Evolutionary conservation across 2,329 filamentous ascomycete genomes (phyloP), one percentile per base, ranked within the genome.

Genomic region (Fusarium ramigenum): DNA sequence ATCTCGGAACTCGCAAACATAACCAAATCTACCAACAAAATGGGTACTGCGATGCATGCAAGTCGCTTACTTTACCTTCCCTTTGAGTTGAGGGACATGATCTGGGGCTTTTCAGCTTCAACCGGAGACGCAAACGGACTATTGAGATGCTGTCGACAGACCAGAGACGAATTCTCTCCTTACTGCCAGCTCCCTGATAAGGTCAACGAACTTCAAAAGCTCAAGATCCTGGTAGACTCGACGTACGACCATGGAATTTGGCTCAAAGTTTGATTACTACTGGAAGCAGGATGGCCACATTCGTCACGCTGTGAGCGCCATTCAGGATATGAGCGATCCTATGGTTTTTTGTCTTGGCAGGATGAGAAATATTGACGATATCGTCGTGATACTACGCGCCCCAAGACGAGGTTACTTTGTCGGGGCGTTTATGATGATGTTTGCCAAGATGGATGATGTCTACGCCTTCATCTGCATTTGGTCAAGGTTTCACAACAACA

Each of bases 361-460:
- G 40, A 69, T 73, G 9, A 28, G n/a, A 1, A 10, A 68, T 5
- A 44, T 61, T 21, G 28, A 52, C 7, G 53, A 73, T 4, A 44
- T 60, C 2, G 14, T 36, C 15, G 49, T 69, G 19, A 15, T 30
- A 6, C 19, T 74, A 1, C 57, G 44, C 9, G 53, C 60, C 3
- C 71, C 67, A 7, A 65, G 71, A 39, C 50, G 63, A 14, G 60
- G 71, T 16, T 36, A 70, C 40, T 63, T 66, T 46, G 40, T 65
- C 1, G 63, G 71, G 3, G 54, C 59, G 10, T 21, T 67, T 15
- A 28, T 76, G 12, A 62, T 66, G 56, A 72, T 74, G 54, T 25
- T 74, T 16, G 67, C 63, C 21, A 74, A 74, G 63, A 32, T 36
- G 18, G 32, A 52, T 9, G 67, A 69, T 23, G 67, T 25, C 3